Conservation (phyloP, 176 grass and related monocot genomes). For the Triticum aestivum region IWGSC_CS_RefSeq_v2.1 NC_057799.1:294915204-294915703, state of each 20-base stretch:
- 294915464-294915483: constrained; percentile 87
- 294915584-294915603: constrained; percentile 61
- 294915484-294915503: constrained; percentile 80
- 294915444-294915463: constrained; percentile 92
- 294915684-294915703: constrained; percentile 86
- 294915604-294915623: constrained; percentile 87
- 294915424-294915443: constrained; percentile 64
- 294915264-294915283: constrained; percentile 6
- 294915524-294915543: constrained; percentile 74
- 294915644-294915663: constrained; percentile 81
- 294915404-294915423: constrained; percentile 16
- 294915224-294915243: background rate
- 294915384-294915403: constrained; percentile 11
- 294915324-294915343: background rate
- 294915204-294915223: background rate
- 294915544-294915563: constrained; percentile 68
- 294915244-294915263: constrained; percentile 10
- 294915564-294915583: constrained; percentile 71
- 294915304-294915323: constrained; percentile 27
- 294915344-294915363: constrained; percentile 8
- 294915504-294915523: constrained; percentile 87
- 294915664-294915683: constrained; percentile 78
- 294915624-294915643: constrained; percentile 85
- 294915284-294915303: constrained; percentile 25
- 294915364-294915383: background rate